Base-by-base conservation (phyloP, 371 early-diverging fungal species). In the Thermomucor indicae-seudaticae region DNA sequence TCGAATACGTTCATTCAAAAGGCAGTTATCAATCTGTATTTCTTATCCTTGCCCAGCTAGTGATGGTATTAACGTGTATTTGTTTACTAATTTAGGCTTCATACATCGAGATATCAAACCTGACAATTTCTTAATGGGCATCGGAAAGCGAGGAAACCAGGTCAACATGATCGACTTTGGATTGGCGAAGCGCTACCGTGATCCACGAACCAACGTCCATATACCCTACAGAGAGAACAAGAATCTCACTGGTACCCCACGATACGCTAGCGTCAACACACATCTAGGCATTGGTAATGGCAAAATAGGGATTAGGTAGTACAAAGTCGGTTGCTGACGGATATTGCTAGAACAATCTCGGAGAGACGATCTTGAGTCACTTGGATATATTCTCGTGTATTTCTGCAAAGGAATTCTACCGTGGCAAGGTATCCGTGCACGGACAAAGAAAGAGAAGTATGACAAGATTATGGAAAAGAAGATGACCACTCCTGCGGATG, bases 121-220 rank as follows among this genome's bases (percentile, higher is more conserved):
- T 12, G 99, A 99, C 72, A 99, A 99, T 80, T 99, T 99, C 71
- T 77, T 99, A 53, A 97, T 98, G 95, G 98, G 98, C 50, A 83
- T 91, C 53, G 93, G 91, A 40, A 91, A 90, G 65, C 87, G 90
- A 47, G 91, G 91, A 35, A 95, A 96, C 65, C 94, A 93, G 55
- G 93, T 99, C 32, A 96, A 96, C 65, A 87, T 99, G 55, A 99
- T 99, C 55, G 99, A 99, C 76, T 97, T 98, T 81, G 99, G 99
- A 30, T 78, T 99, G 50, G 96, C 99, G 42, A 99, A 99, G 71
- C 88, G 90, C 59, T 99, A 90, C 67, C 82, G 96, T 39, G 93
- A 97, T 64, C 93, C 96, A 29, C 88, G 88, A 62, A 96, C 95
- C 43, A 89, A 91, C 64, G 79, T 90, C 59, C 99, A 99, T 79